phyloP scores from a whole-genome alignment of 2,329 filamentous ascomycete species.

The Fusarium continuum region DNA sequence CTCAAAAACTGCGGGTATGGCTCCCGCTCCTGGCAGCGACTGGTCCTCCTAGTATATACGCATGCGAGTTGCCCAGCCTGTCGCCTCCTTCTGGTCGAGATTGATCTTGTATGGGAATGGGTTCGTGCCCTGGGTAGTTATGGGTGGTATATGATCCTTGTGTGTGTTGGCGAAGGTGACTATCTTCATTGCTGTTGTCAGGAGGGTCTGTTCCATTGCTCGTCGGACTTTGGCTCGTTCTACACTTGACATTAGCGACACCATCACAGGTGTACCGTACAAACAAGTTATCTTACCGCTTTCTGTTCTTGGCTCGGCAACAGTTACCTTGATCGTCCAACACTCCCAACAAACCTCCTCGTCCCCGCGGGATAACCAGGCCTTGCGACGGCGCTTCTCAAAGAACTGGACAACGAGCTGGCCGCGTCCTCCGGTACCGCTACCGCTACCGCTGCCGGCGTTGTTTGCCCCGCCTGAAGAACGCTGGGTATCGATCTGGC shows the following conservation, averaged over 20 bases:
- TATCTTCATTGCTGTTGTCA: slow-evolving; percentile 89
- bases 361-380: slow-evolving; percentile 80
- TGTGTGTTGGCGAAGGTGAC: slow-evolving; percentile 86
- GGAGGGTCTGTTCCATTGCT: slow-evolving; percentile 89
- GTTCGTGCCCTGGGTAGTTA: slow-evolving; percentile 92
- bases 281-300: slow-evolving; percentile 67
- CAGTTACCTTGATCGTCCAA: slow-evolving; percentile 94
- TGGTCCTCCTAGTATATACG: slow-evolving; percentile 68
- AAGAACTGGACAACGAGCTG: slow-evolving; percentile 92
- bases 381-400: slow-evolving; percentile 86
- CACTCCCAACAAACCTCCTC: slow-evolving; percentile 97
- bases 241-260: slow-evolving; percentile 47
- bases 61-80: slow-evolving; percentile 79
- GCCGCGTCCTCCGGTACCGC: slow-evolving; percentile 69
- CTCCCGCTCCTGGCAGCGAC: background rate
- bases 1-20: background rate
- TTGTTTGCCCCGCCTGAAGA: slow-evolving; percentile 42
- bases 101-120: slow-evolving; percentile 95
- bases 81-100: slow-evolving; percentile 81
- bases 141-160: slow-evolving; percentile 96
- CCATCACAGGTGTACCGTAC: background rate
- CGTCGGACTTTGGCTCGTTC: slow-evolving; percentile 88
- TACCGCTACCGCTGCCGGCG: slow-evolving; percentile 11
- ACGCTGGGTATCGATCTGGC: slow-evolving; percentile 74
- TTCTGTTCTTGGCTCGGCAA: slow-evolving; percentile 88